A percentile compares a stretch with the other conserved stretches of the same genome.
Evolutionary conservation across 352 stramenopile genomes (phyloP).

Genomic region (Plasmopara halstedii): DNA sequence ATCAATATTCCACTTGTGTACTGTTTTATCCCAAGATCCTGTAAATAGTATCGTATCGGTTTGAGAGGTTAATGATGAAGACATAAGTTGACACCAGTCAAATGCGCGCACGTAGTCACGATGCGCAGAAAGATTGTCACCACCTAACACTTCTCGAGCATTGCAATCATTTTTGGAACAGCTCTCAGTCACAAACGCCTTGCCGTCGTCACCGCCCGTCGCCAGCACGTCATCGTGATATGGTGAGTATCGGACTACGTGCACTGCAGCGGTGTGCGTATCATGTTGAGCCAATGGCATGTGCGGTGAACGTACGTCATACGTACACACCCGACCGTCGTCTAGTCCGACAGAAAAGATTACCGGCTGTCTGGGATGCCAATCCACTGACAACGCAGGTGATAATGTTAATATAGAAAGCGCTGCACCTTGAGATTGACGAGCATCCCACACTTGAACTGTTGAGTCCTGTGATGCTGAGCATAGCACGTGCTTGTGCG

Average conservation of each 20-base stretch:
- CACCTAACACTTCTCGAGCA: slow-evolving; percentile 14
- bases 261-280: slow-evolving; percentile 39
- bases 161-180: slow-evolving; percentile 17
- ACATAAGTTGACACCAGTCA: slow-evolving; percentile 39
- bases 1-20: slow-evolving; percentile 38
- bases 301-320: slow-evolving; percentile 49
- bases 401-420: slow-evolving; percentile 30
- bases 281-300: slow-evolving; percentile 32
- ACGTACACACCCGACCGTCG: slow-evolving; percentile 53
- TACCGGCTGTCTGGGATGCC: slow-evolving; percentile 54
- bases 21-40: slow-evolving; percentile 57
- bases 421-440: slow-evolving; percentile 31
- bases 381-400: slow-evolving; percentile 55
- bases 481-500: slow-evolving; percentile 34
- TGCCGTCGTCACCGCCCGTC: slow-evolving; percentile 56
- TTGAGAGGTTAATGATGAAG: slow-evolving; percentile 2
- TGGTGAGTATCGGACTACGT: slow-evolving; percentile 59
- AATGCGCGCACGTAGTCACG: slow-evolving; percentile 67
- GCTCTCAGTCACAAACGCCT: slow-evolving; percentile 33
- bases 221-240: slow-evolving; percentile 53
- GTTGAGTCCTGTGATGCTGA: slow-evolving; percentile 62
- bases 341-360: slow-evolving; percentile 57
- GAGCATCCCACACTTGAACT: slow-evolving; percentile 68
- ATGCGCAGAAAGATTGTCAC: slow-evolving; percentile 26
- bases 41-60: slow-evolving; percentile 30